These are phyloP conservation scores for Aspergillus bridgeri DNA, from an alignment of 495 filamentous ascomycete genomes.

Conservation along the genomic window DNA sequence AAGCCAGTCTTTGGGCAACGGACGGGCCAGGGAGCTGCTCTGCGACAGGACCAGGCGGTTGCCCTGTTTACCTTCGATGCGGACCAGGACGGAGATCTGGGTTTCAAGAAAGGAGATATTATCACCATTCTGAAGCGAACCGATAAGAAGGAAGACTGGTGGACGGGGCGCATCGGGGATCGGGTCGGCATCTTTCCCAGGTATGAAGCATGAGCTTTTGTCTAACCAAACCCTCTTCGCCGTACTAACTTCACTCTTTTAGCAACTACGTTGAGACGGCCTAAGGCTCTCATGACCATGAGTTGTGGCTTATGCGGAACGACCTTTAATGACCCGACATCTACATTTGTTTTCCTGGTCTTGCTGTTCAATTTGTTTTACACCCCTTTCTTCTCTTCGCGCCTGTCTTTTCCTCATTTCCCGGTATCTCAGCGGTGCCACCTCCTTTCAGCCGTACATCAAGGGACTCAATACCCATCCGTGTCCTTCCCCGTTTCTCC, in stretches of 20 bases:
- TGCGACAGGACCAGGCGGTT: slow-evolving; percentile 80
- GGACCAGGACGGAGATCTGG: slow-evolving; percentile 87
- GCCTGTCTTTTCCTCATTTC: slow-evolving; percentile 2
- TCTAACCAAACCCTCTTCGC: no score
- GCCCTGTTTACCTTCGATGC: slow-evolving; percentile 91
- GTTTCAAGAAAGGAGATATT: slow-evolving; percentile 95
- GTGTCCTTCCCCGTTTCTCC: background rate
- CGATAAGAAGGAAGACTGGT: slow-evolving; percentile 93
- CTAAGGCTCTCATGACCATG: slow-evolving; percentile 15
- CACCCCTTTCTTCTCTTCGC: background rate
- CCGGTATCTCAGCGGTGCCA: background rate
- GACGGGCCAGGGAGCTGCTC: slow-evolving; percentile 47
- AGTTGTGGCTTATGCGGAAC: slow-evolving; percentile 23
- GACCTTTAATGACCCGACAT: slow-evolving; percentile 17
- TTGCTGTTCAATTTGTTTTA: background rate
- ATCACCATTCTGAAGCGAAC: slow-evolving; percentile 97
- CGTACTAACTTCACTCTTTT: slow-evolving; percentile 12
- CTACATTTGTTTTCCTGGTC: background rate
- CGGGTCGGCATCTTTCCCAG: slow-evolving; percentile 63
- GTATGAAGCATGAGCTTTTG: no score
- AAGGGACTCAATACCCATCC: background rate
- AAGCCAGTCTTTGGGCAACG: slow-evolving; percentile 77
- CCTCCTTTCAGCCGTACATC: background rate
- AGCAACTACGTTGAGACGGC: slow-evolving; percentile 48
- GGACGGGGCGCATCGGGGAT: slow-evolving; percentile 62